Conservation (phyloP, 495 filamentous ascomycete genomes). For the Podospora appendiculata region DNA sequence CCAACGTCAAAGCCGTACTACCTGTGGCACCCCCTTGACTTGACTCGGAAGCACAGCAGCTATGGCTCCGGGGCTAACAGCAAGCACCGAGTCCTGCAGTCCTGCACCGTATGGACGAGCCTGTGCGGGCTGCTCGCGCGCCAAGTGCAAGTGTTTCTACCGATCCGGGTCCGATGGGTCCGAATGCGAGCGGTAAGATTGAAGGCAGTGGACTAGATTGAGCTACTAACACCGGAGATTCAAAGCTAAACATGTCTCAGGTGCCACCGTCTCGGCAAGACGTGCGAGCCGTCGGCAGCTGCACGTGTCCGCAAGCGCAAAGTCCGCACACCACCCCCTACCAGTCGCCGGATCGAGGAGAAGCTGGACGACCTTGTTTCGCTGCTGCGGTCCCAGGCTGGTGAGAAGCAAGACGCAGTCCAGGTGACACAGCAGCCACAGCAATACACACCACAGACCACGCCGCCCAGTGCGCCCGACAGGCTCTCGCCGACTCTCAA, state of each 20-base stretch:
- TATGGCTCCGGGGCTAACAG: no score
- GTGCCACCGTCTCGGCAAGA: conserved; percentile 19
- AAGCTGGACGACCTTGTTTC: conserved; percentile 19
- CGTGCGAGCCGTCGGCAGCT: conserved; percentile 12
- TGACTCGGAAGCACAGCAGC: no score
- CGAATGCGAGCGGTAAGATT: conserved; percentile 9
- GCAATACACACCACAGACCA: no score
- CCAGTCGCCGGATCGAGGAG: conserved; percentile 13
- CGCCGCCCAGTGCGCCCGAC: no score
- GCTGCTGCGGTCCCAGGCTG: conserved; percentile 16
- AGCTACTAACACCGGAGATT: neutral
- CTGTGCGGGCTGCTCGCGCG: conserved; percentile 16
- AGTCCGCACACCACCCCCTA: conserved; percentile 3
- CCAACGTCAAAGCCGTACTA: no score
- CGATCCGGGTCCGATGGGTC: conserved; percentile 13
- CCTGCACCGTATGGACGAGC: conserved; percentile 20
- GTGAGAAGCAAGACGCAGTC: conserved; percentile 3
- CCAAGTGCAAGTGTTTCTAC: conserved; percentile 23
- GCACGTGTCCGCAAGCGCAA: conserved; percentile 13
- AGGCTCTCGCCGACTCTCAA: no score
- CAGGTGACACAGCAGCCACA: neutral
- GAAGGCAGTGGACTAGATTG: neutral
- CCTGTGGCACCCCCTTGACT: no score
- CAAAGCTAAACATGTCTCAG: neutral
- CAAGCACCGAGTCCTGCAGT: neutral